Base-by-base conservation (phyloP, 768 basidiomycete species). In the Hydnomerulius pinastri region DNA sequence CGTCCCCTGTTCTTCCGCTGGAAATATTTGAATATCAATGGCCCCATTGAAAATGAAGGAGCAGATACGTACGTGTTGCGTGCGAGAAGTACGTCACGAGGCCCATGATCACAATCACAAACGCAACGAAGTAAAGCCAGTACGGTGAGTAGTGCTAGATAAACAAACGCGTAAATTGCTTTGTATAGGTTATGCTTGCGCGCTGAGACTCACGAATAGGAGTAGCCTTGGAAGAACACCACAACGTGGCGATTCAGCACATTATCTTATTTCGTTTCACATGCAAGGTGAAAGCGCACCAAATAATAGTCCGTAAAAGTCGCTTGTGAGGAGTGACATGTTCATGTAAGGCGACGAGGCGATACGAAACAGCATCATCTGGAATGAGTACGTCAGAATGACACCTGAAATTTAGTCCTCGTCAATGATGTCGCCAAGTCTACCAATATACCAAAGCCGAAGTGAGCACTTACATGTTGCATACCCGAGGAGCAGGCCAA, bases 61-160 rank as follows among this genome's bases (percentile, higher is more conserved):
- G 35, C 43, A 37, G 21, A 9, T 4, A 75, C 87, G 55, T 71
- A 88, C 87, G 87, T 39, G 83, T 82, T 9, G 84, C 78, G 61
- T 76, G 71, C 87, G 87, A 92, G 72, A 90, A 90, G 69, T 92
- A 92, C 21, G 81, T 79, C 58, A 92, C 72, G 4, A 92, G 76
- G 4, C 89, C 88, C 23, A 70, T 47, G 36, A 90, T 71, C 53
- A 89, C 80, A 28, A 90, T 73, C 0, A 70, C 79, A 61, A 85
- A 92, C 0, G 88, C 78, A 54, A 83, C 69, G 67, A 92, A 92
- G 76, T 92, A 90, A 11, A 90, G 77, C 87, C 87, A 91, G 73
- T 80, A 90, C n/a, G 88, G 88, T 43, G 67, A 62, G 71, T 85
- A 90, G 56, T 88, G 84, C 87, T 89, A 52, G 21, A 38, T 12